Percentiles rank a stretch among this genome's conserved stretches.
Evolutionary conservation across 768 basidiomycete species (phyloP).

Genomic region (Termitomyces sp.): DNA sequence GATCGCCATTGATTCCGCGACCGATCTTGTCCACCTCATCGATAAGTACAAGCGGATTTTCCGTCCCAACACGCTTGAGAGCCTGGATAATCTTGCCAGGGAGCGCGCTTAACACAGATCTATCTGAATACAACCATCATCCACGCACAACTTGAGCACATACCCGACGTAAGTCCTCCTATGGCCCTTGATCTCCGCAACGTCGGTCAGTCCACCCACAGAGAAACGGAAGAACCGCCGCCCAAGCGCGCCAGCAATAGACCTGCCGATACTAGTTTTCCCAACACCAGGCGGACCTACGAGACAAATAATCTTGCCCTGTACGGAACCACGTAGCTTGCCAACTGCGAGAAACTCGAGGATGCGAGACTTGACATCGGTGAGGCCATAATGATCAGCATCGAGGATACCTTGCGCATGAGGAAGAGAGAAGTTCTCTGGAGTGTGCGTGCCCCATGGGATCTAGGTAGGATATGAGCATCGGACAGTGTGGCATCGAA

Average conservation of each 20-base stretch:
- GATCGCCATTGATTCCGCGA: constrained; percentile 87
- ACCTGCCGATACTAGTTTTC: constrained; percentile 95
- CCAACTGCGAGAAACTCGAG: constrained; percentile 95
- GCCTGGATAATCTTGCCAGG: constrained; percentile 96
- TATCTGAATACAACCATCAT: background rate
- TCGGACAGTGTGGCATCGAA: background rate
- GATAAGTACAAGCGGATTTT: constrained; percentile 91
- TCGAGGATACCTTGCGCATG: constrained; percentile 84
- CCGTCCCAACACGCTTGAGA: constrained; percentile 86
- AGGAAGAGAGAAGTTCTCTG: constrained; percentile 86
- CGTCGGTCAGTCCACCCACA: constrained; percentile 94
- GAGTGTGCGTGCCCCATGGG: constrained; percentile 94
- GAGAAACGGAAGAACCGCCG: constrained; percentile 96
- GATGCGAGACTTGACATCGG: constrained; percentile 90
- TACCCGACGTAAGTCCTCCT: constrained; percentile 94
- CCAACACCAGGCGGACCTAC: constrained; percentile 97
- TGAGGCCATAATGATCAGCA: constrained; percentile 91
- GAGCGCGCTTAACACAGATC: constrained; percentile 50
- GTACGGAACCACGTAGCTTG: constrained; percentile 87
- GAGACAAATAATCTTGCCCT: constrained; percentile 97
- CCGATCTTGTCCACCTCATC: constrained; percentile 98
- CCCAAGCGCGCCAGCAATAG: constrained; percentile 85
- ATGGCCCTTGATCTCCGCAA: constrained; percentile 99
- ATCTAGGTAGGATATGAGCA: constrained; percentile 40
- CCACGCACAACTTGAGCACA: constrained; percentile 20